Base-by-base conservation (phyloP, 371 early-diverging fungal genomes). In the Phascolomyces articulosus region DNA sequence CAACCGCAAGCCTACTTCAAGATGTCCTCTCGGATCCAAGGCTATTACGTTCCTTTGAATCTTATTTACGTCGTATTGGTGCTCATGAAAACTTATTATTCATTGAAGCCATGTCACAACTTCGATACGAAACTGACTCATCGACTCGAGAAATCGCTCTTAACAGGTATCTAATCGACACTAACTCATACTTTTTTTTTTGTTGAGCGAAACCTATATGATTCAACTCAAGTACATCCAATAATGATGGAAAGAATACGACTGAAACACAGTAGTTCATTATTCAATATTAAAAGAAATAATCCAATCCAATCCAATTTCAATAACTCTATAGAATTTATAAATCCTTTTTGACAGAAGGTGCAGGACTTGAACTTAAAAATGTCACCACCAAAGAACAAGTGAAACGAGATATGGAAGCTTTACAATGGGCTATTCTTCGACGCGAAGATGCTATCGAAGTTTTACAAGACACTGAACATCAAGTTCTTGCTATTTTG, bases 61-160 rank as follows among this genome's bases (percentile, higher is more conserved):
- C 49, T 3, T 79, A 58, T 40, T 62, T 79, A 13, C 64, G 54
- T 15, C 57, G 64, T 20, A 65, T 47, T 13, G 60, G 63, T 63
- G 74, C 75, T n/a, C 71, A 77, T n/a, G 40, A 59, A 47, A 69
- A 79, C 51, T 34, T 82, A n/a, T 34, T 82, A 9, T 82, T 82
- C 47, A 69, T 79, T n/a, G 79, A 82, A 66, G 76, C 79, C 20
- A 62, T 79, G 58, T 59, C 74, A 40, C 78, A 82, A 40, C 27
- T 82, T 34, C 61, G 67, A 31, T 69, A 79, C 41, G 75, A 73
- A 58, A 54, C 6, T 27, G 34, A 75, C 20, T 29, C 67, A 16
- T 55, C 65, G 26, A 65, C 64, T 44, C 62, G 72, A 9, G 74
- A 76, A 47, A 53, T 40, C 16, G 66, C 47, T 2, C 64, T 78